phyloP scores from a whole-genome alignment of 257 asterid species.

The Nicotiana tomentosiformis region DNA sequence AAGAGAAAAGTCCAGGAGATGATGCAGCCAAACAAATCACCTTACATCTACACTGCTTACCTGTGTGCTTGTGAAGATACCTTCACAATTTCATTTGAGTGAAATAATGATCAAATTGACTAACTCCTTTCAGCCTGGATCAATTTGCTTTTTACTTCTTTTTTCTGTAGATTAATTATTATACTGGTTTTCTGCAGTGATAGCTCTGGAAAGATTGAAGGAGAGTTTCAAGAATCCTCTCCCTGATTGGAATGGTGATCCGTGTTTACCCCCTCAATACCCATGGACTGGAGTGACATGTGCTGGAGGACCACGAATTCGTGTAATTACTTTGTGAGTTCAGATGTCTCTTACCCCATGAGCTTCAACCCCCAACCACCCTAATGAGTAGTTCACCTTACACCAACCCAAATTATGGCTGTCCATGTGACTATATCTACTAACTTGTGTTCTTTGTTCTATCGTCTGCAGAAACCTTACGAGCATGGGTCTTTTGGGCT shows the following conservation, averaged over 20 bases:
- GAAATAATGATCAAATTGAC: background rate
- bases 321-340: slow-evolving; percentile 72
- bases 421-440: background rate
- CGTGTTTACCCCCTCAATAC: slow-evolving; percentile 74
- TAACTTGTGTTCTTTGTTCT: background rate
- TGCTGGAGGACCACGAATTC: slow-evolving; percentile 55
- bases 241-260: slow-evolving; percentile 91
- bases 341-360: slow-evolving; percentile 3
- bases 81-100: too few relatives aligned
- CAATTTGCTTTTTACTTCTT: background rate
- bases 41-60: background rate
- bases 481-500: slow-evolving; percentile 70
- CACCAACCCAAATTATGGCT: background rate
- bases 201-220: slow-evolving; percentile 56
- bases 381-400: background rate
- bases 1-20: too few relatives aligned
- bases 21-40: background rate
- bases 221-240: slow-evolving; percentile 67
- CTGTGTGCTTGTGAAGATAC: background rate
- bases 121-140: background rate
- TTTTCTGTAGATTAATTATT: background rate
- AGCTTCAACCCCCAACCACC: background rate
- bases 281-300: slow-evolving; percentile 93
- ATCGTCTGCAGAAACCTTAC: slow-evolving; percentile 59
- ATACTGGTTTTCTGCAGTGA: slow-evolving; percentile 39